A percentile compares a stretch with the other conserved stretches of the same genome.
Conservation (phyloP, 2,329 filamentous ascomycete species). For the Neonectria neomacrospora region DNA sequence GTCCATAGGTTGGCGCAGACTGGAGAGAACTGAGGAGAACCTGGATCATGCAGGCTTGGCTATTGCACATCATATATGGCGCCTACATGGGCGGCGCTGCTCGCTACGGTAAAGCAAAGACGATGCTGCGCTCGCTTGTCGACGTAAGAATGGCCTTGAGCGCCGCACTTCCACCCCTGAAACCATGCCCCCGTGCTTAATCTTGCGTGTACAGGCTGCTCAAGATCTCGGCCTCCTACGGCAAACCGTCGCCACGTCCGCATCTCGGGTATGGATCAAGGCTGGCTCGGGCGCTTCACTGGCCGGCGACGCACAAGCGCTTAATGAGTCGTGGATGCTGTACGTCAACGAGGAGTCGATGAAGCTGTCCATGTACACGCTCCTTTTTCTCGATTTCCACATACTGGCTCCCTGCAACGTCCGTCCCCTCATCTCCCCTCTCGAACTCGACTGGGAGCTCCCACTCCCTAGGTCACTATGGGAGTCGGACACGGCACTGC, state of each 20-base stretch:
- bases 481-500: constrained; percentile 44
- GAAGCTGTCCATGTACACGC: constrained; percentile 45
- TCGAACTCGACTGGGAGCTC: constrained; percentile 51
- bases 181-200: neutral
- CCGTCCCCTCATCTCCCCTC: constrained; percentile 44
- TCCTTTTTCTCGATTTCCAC: constrained; percentile 46
- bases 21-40: constrained; percentile 38
- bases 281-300: neutral
- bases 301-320: constrained; percentile 24
- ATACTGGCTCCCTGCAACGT: constrained; percentile 46
- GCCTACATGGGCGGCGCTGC: constrained; percentile 43
- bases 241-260: constrained; percentile 40
- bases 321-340: constrained; percentile 39
- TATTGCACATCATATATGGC: constrained; percentile 47
- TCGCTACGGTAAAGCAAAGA: constrained; percentile 40
- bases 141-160: constrained; percentile 37
- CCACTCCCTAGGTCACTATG: constrained; percentile 44
- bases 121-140: constrained; percentile 43
- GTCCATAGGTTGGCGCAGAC: constrained; percentile 38
- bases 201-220: constrained; percentile 27
- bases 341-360: constrained; percentile 47
- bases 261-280: constrained; percentile 19
- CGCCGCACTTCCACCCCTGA: no score
- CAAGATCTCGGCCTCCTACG: constrained; percentile 43
- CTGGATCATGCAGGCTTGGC: constrained; percentile 46